These are phyloP conservation scores for Penicillium sp. DNA, from an alignment of 2,329 filamentous ascomycete genomes.

Conservation along the genomic window DNA sequence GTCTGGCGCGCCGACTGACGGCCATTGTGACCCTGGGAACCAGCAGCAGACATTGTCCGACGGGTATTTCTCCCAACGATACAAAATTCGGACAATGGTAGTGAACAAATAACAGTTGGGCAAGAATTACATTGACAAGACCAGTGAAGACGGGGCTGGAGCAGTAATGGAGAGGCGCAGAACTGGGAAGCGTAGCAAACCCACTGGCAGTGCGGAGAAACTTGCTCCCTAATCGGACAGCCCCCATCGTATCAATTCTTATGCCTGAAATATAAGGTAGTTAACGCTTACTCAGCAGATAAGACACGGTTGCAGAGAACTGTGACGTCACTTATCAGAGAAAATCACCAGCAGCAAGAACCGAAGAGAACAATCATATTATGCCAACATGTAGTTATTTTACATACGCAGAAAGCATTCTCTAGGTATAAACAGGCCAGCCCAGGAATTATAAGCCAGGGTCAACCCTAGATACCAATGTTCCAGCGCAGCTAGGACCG, in stretches of 20 bases:
- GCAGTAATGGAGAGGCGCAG: background rate
- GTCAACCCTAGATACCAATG: conserved; percentile 24
- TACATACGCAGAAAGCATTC: conserved; percentile 29
- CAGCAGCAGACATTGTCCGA: conserved; percentile 23
- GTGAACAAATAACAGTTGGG: background rate
- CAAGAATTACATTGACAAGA: conserved; percentile 17
- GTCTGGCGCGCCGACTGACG: conserved; percentile 51
- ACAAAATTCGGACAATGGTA: conserved; percentile 3
- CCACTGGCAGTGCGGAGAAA: conserved; percentile 25
- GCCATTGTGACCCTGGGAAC: conserved; percentile 35
- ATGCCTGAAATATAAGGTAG: conserved; percentile 19
- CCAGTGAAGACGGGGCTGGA: conserved; percentile 5
- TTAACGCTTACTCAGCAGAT: conserved; percentile 16
- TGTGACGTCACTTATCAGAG: conserved; percentile 19
- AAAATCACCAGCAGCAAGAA: background rate
- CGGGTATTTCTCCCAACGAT: conserved; percentile 17
- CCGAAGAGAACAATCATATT: conserved; percentile 18
- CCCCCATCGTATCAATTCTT: conserved; percentile 1
- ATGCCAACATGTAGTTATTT: conserved; percentile 29
- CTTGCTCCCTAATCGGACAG: background rate
- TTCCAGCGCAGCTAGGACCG: conserved; percentile 29
- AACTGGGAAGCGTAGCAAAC: conserved; percentile 15
- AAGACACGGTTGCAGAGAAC: background rate
- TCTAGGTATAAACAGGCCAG: conserved; percentile 36
- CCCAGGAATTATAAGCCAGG: conserved; percentile 21